phyloP scores from a whole-genome alignment of 2,329 filamentous ascomycete genomes.

The Colletotrichum sp. region DNA sequence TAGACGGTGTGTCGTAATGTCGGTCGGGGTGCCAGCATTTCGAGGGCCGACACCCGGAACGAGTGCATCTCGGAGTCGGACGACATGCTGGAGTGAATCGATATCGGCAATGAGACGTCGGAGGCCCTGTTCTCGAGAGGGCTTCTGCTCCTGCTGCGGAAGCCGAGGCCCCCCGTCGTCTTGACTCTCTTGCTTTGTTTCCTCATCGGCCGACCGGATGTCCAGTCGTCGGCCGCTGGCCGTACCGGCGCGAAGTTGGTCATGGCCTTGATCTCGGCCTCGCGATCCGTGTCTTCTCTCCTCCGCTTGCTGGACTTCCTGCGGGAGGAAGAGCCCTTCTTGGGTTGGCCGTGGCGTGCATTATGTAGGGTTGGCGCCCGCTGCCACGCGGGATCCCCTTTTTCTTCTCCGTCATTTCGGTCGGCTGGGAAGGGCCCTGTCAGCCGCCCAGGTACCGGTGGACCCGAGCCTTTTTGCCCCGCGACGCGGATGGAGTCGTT shows the following conservation, averaged over 20 bases:
- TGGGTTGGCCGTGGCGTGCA: conserved; percentile 60
- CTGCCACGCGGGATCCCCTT: conserved; percentile 30
- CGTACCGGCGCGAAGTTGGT: conserved; percentile 71
- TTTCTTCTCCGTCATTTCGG: conserved; percentile 21
- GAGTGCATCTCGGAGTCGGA: conserved; percentile 76
- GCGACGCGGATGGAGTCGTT: conserved; percentile 57
- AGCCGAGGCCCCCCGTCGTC: conserved; percentile 45
- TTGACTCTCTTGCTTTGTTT: conserved; percentile 71
- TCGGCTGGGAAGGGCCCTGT: conserved; percentile 22
- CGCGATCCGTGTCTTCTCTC: conserved; percentile 76
- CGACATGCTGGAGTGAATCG: conserved; percentile 78
- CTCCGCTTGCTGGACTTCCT: conserved; percentile 80
- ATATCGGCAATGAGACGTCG: conserved; percentile 77
- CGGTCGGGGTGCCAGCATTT: conserved; percentile 84
- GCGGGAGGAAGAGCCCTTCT: conserved; percentile 56
- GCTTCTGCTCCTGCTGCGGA: conserved; percentile 42
- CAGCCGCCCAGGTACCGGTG: conserved; percentile 12
- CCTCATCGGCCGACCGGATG: conserved; percentile 64
- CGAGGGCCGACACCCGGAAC: conserved; percentile 81
- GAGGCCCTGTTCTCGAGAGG: conserved; percentile 66
- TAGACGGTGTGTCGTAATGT: conserved; percentile 77
- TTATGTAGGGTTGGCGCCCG: conserved; percentile 59
- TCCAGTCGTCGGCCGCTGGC: conserved; percentile 63
- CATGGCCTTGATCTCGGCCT: conserved; percentile 90
- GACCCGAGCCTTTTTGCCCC: conserved; percentile 19